These are phyloP conservation scores for Sarocladiaceae sp. DNA, from an alignment of 2,329 filamentous ascomycete species.

Conservation along the genomic window DNA sequence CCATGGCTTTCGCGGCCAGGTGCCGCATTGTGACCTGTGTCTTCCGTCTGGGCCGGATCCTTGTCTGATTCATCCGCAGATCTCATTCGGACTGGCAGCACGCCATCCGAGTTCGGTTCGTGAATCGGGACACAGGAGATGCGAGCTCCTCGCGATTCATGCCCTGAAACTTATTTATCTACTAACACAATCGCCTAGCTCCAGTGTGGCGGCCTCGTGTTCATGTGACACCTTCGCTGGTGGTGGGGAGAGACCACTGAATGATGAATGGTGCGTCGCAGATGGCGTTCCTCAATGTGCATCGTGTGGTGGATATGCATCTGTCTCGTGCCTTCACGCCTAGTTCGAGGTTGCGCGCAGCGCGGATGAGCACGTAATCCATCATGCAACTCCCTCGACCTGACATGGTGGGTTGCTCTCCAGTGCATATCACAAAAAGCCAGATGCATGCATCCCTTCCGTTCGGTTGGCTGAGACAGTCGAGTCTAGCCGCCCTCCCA, in stretches of 20 bases:
- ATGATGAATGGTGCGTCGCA: not conserved
- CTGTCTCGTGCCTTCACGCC: not conserved
- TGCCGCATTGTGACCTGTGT: not conserved
- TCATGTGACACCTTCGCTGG: slow-evolving; percentile 1
- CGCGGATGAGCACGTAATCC: slow-evolving; percentile 3
- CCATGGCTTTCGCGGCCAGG: not conserved
- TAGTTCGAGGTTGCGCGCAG: not conserved
- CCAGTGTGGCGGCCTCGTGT: not conserved
- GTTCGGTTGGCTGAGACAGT: slow-evolving; percentile 7
- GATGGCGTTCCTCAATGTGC: not conserved
- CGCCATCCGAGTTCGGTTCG: not conserved
- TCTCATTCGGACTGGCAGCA: not conserved
- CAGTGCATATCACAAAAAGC: not conserved
- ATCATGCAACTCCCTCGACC: not conserved
- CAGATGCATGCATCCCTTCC: not conserved
- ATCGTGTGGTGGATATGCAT: not conserved
- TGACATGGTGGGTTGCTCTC: not conserved
- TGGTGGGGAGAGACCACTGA: not conserved
- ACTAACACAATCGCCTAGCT: not conserved
- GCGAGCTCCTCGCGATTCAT: not conserved
- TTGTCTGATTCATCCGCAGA: not conserved
- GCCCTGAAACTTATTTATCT: not conserved
- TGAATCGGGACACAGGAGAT: not conserved
- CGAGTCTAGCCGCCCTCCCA: slow-evolving; percentile 5
- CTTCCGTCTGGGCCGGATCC: not conserved